These are phyloP conservation scores for Lactifluus echinatus DNA, from an alignment of 768 basidiomycete species.

Conservation along the genomic window DNA sequence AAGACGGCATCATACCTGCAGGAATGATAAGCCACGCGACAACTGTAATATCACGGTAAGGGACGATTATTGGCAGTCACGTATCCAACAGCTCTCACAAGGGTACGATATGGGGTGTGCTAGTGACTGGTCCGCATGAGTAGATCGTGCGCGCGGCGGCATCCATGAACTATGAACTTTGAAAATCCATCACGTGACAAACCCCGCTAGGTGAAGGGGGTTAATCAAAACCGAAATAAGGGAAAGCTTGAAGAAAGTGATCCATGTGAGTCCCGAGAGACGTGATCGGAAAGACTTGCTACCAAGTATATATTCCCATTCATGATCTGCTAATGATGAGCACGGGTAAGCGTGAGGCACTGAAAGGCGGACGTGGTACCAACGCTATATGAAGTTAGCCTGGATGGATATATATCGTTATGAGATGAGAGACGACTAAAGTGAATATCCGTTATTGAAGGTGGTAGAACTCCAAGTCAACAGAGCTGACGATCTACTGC, in stretches of 20 bases:
- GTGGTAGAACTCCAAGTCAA: too few relatives aligned
- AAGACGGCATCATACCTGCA: background rate
- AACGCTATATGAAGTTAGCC: slow-evolving; percentile 9
- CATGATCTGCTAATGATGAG: background rate
- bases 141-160: background rate
- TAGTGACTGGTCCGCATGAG: too few relatives aligned
- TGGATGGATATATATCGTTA: too few relatives aligned
- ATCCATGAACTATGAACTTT: background rate
- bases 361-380: slow-evolving; percentile 3
- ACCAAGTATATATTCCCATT: slow-evolving; percentile 1
- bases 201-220: background rate
- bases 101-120: background rate
- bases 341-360: background rate
- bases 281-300: slow-evolving; percentile 5
- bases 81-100: slow-evolving; percentile 1
- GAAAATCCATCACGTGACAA: slow-evolving; percentile 3
- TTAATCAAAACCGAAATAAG: background rate
- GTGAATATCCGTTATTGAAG: too few relatives aligned
- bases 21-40: slow-evolving; percentile 6
- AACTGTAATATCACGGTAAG: background rate
- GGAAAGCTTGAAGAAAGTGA: background rate
- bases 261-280: too few relatives aligned
- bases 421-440: too few relatives aligned
- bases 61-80: background rate
- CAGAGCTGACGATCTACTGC: too few relatives aligned